Conservation (phyloP, 306 rosid genomes). For the Abrus precatorius region DNA sequence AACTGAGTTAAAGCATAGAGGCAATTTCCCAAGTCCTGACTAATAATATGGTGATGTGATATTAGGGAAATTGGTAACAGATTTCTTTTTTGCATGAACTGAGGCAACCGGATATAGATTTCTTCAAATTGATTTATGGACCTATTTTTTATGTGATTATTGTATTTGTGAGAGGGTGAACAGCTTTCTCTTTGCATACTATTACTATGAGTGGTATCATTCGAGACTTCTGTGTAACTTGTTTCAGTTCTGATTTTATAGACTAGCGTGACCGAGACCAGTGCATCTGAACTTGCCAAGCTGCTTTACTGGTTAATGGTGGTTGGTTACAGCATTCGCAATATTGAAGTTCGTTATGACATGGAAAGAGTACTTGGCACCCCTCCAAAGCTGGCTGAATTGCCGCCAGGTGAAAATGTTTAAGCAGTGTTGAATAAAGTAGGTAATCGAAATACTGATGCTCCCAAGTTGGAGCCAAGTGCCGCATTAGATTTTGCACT, state of each 20-base stretch:
- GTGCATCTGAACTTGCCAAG: conserved; percentile 87
- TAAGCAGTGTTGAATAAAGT: conserved; percentile 40
- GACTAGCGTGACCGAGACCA: conserved; percentile 82
- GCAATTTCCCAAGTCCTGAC: conserved; percentile 6
- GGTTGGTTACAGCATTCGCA: conserved; percentile 93
- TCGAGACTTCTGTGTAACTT: conserved; percentile 16
- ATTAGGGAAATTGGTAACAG: conserved; percentile 8
- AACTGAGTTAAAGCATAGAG: conserved; percentile 15
- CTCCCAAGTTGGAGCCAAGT: conserved; percentile 26
- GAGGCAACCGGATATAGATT: conserved; percentile 19
- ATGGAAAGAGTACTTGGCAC: conserved; percentile 96
- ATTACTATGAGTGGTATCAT: conserved; percentile 24
- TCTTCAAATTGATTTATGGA: conserved; percentile 14
- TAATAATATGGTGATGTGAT: conserved; percentile 13
- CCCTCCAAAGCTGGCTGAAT: conserved; percentile 84
- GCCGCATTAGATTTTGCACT: conserved; percentile 32
- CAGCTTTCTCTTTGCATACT: background rate
- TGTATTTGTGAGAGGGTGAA: background rate
- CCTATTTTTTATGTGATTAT: background rate
- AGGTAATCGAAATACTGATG: background rate
- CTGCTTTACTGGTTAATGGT: conserved; percentile 97
- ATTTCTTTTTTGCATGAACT: conserved; percentile 1
- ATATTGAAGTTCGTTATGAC: conserved; percentile 94
- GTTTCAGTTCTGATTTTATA: conserved; percentile 46
- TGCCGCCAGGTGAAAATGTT: conserved; percentile 91